Evolutionary conservation across 495 filamentous ascomycete species (phyloP).

Genomic region (Podospora pseudocomata): DNA sequence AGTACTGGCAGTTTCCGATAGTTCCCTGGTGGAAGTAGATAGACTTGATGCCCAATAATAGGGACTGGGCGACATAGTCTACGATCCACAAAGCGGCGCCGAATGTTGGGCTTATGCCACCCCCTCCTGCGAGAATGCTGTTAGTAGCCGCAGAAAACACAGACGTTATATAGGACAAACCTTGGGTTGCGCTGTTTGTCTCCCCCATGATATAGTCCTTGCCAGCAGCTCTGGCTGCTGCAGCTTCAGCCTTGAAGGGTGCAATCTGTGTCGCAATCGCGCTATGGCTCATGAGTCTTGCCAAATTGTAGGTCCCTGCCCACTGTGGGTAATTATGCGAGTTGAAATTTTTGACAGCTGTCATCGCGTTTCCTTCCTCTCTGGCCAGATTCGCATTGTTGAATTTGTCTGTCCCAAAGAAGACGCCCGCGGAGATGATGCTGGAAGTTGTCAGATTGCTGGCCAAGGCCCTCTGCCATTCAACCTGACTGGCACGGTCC

Average conservation of each 20-base stretch:
- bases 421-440: conserved; percentile 52
- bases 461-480: conserved; percentile 53
- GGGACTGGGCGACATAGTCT: conserved; percentile 53
- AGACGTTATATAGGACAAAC: neutral
- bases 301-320: conserved; percentile 35
- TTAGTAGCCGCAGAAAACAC: neutral
- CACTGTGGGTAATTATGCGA: conserved; percentile 59
- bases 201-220: conserved; percentile 58
- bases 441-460: conserved; percentile 40
- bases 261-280: conserved; percentile 39
- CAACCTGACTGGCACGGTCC: conserved; percentile 53
- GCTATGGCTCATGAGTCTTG: conserved; percentile 52
- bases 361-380: conserved; percentile 45
- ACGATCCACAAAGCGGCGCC: conserved; percentile 59
- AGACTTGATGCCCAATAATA: conserved; percentile 45
- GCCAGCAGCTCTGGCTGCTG: conserved; percentile 40
- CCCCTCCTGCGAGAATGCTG: conserved; percentile 11
- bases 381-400: conserved; percentile 49
- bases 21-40: conserved; percentile 62
- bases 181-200: conserved; percentile 48
- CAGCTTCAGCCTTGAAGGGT: conserved; percentile 48
- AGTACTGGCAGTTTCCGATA: conserved; percentile 59
- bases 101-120: conserved; percentile 55
- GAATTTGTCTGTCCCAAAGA: conserved; percentile 37
- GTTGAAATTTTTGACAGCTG: conserved; percentile 52